Percentiles rank a stretch among this genome's conserved stretches.
These are phyloP conservation scores for Rhododendron molle DNA, from an alignment of 148 eudicot species.

Conservation along the genomic window DNA sequence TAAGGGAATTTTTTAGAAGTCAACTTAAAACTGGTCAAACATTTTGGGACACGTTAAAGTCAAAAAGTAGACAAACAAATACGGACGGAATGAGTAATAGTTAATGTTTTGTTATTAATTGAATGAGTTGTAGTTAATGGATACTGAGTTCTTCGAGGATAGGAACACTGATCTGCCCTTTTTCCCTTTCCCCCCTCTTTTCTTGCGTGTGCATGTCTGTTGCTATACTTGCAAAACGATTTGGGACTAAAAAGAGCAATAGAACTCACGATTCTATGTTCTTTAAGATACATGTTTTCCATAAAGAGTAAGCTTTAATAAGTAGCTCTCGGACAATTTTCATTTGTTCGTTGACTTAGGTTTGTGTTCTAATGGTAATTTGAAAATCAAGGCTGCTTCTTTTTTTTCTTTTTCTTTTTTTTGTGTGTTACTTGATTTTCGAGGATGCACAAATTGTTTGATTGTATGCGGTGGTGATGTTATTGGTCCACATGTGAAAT, in stretches of 20 bases:
- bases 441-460: neutral
- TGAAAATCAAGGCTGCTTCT: neutral
- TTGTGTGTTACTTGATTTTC: neutral
- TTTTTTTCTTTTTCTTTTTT: no score
- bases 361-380: neutral
- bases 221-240: neutral
- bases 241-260: neutral
- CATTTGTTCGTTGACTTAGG: neutral
- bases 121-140: neutral
- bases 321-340: neutral
- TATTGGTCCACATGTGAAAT: neutral
- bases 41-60: neutral
- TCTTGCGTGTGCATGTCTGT: neutral
- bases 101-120: constrained; percentile 3
- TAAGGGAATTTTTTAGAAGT: neutral
- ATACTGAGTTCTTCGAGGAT: neutral
- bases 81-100: neutral
- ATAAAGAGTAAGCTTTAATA: neutral
- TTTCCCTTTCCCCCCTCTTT: no score
- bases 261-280: neutral
- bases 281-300: neutral
- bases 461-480: neutral
- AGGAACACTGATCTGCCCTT: neutral
- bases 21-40: no score
- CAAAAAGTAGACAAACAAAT: neutral